Evolutionary conservation across 805 yeast genomes (phyloP).

Genomic region (Kodamaea leandrae): DNA sequence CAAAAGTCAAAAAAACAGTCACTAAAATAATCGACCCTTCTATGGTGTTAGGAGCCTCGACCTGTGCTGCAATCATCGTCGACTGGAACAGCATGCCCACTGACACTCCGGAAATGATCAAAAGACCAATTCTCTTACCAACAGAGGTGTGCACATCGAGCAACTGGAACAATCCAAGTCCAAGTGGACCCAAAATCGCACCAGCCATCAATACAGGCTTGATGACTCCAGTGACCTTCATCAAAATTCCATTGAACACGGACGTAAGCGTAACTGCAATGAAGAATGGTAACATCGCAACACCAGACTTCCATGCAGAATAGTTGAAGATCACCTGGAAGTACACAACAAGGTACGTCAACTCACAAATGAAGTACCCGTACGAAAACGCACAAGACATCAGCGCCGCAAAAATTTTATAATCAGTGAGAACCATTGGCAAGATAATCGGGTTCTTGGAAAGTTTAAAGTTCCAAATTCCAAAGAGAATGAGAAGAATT

Average conservation of each 20-base stretch:
- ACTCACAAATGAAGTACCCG: constrained; percentile 38
- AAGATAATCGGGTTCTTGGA: constrained; percentile 48
- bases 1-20: constrained; percentile 15
- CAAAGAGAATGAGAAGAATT: constrained; percentile 31
- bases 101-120: constrained; percentile 35
- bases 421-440: constrained; percentile 34
- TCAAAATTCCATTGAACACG: constrained; percentile 28
- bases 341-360: constrained; percentile 35
- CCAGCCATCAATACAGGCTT: constrained; percentile 31
- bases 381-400: constrained; percentile 33
- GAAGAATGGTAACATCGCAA: constrained; percentile 35
- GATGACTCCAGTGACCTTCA: constrained; percentile 26
- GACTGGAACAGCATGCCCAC: constrained; percentile 36
- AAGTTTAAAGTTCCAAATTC: constrained; percentile 39
- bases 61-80: constrained; percentile 18
- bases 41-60: constrained; percentile 16
- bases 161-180: constrained; percentile 32
- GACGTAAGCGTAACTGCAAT: constrained; percentile 32
- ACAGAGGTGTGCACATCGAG: constrained; percentile 22
- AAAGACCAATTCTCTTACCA: constrained; percentile 30
- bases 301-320: constrained; percentile 35
- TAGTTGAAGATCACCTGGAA: constrained; percentile 37
- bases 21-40: constrained; percentile 14
- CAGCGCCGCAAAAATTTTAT: constrained; percentile 38
- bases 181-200: constrained; percentile 31